A percentile compares a stretch with the other conserved stretches of the same genome.
Evolutionary conservation across 2,329 filamentous ascomycete species (phyloP).

Genomic region (Pyrenochaeta sp.): DNA sequence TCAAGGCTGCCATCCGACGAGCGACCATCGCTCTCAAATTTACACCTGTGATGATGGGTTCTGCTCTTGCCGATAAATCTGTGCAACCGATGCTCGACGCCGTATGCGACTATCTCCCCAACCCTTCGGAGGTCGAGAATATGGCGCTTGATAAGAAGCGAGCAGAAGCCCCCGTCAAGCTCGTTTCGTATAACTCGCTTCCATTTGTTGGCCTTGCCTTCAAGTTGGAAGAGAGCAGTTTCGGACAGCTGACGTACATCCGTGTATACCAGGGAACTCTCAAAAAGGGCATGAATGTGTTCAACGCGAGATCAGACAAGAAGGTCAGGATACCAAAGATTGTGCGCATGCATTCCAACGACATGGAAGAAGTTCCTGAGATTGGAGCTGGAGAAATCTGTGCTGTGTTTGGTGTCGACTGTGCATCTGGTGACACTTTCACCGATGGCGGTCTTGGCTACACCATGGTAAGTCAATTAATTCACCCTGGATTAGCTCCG

Average conservation of each 20-base stretch:
- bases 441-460: conserved; percentile 92
- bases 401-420: conserved; percentile 97
- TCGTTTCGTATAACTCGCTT: conserved; percentile 90
- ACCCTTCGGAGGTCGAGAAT: conserved; percentile 89
- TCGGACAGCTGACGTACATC: conserved; percentile 97
- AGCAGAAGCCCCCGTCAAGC: conserved; percentile 79
- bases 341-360: conserved; percentile 98
- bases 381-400: conserved; percentile 97
- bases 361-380: conserved; percentile 96
- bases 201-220: conserved; percentile 97
- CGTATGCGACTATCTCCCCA: conserved; percentile 94
- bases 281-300: conserved; percentile 87
- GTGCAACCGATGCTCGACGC: conserved; percentile 97
- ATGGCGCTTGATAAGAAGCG: conserved; percentile 83
- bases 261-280: conserved; percentile 95
- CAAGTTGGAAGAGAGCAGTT: conserved; percentile 99
- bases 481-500: too few species aligned
- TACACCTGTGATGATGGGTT: conserved; percentile 94
- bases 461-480: conserved; percentile 79
- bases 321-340: conserved; percentile 97
- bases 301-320: conserved; percentile 92
- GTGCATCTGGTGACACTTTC: conserved; percentile 96
- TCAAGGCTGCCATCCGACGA: conserved; percentile 90
- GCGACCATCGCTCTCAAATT: conserved; percentile 91
- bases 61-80: conserved; percentile 90